Evolutionary conservation across 177 flowering plant species (phyloP), one percentile per base, ranked within the genome.

Genomic region (Telopea speciosissima): DNA sequence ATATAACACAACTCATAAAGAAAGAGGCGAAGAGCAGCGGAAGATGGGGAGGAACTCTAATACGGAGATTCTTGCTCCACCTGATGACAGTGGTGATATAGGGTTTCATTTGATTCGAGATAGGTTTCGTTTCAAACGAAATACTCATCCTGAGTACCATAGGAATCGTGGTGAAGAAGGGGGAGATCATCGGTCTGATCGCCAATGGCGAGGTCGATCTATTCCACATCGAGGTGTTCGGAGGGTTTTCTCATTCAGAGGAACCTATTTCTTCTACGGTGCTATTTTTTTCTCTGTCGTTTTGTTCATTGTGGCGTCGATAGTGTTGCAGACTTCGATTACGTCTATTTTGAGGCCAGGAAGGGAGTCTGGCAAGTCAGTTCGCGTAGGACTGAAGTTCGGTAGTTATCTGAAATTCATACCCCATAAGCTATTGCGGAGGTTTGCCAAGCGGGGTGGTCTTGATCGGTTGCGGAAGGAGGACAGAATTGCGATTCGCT

Each of bases 261-360:
- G 85, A 24, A 74, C 68, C 62, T 78, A 82, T 17, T 21, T 85
- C 70, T 76, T 86, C 52, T 90, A 87, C 63, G 72, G 75, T 14
- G 68, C 78, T 21, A 61, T 86, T 8, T 45, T 87, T 11, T 67
- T 84, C 24, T 85, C 86, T 28, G 78, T 88, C 0, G 77, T 84
- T 67, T 70, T 73, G 2, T 88, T 90, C 31, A 84, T 86, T 0
- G 68, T 86, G 71, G 87, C 85, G 59, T 81, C 89, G 17, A 71
- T 86, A 74, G 74, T 87, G 73, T 28, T 90, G 77, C 95, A 87
- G 88, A 88, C 79, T 79, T 84, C 89, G 52, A 85, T 88, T 68
- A 67, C 76, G 26, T 78, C 81, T 28, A 81, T 85, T 66, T 81
- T 83, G 63, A 66, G 87, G 56, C 77, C 60, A 31, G 85, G 89